phyloP scores from a whole-genome alignment of 257 asterid species.

The Solanum appendiculatum region DNA sequence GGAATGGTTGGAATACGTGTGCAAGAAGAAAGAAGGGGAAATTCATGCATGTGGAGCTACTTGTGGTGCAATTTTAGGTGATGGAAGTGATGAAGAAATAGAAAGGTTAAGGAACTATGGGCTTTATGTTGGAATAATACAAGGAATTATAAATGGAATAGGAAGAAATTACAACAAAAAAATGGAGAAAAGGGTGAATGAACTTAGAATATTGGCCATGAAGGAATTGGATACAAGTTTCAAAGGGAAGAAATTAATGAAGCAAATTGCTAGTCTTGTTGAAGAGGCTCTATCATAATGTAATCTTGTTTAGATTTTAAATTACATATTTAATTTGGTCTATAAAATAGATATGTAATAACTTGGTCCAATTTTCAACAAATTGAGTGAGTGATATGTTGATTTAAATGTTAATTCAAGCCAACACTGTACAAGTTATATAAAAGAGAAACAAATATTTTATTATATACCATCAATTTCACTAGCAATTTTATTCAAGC shows the following conservation, averaged over 20 bases:
- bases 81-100: conserved; percentile 46
- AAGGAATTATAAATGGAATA: conserved; percentile 27
- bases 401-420: too few relatives aligned
- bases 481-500: neutral
- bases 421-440: too few relatives aligned
- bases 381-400: neutral
- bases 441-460: too few relatives aligned
- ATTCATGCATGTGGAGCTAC: conserved; percentile 64
- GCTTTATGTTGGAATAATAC: conserved; percentile 35
- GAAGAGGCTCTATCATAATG: neutral
- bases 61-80: conserved; percentile 77
- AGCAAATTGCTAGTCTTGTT: conserved; percentile 17
- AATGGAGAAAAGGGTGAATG: conserved; percentile 16
- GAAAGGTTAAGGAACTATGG: conserved; percentile 48
- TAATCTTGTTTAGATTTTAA: neutral
- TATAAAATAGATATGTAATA: neutral
- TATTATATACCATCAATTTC: neutral
- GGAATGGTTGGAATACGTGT: conserved; percentile 16
- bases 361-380: neutral
- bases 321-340: neutral
- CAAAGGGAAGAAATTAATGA: conserved; percentile 3
- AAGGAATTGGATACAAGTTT: conserved; percentile 33
- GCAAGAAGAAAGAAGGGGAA: conserved; percentile 47
- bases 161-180: neutral
- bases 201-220: conserved; percentile 32